phyloP scores from a whole-genome alignment of 305 asterid genomes.

The Solanum hybrid region DNA sequence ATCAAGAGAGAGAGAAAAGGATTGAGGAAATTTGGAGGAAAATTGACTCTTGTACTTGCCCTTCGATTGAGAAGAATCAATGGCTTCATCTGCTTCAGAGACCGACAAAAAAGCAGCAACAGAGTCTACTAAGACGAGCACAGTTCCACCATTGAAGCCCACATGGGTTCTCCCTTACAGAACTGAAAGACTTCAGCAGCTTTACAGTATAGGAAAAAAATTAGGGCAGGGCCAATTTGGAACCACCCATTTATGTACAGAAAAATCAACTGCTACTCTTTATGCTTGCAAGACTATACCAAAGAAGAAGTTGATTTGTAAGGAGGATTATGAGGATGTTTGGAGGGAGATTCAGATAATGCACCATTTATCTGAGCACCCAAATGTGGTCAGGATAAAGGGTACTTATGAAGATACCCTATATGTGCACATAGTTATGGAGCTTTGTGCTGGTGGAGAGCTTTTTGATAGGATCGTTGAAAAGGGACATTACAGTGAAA shows the following conservation, averaged over 20 bases:
- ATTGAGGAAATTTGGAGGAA: not conserved
- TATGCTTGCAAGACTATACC: slow-evolving; percentile 91
- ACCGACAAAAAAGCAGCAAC: not conserved
- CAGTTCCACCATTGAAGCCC: not conserved
- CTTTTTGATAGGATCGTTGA: slow-evolving; percentile 84
- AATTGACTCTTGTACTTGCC: not conserved
- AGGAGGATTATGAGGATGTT: slow-evolving; percentile 28
- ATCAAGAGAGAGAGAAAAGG: not conserved
- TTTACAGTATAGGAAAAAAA: slow-evolving; percentile 65
- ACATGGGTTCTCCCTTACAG: slow-evolving; percentile 71
- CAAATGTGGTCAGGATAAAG: slow-evolving; percentile 55
- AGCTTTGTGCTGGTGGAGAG: slow-evolving; percentile 80
- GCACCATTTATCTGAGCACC: slow-evolving; percentile 91
- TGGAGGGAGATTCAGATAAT: slow-evolving; percentile 98
- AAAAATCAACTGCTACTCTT: slow-evolving; percentile 42
- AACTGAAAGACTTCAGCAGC: slow-evolving; percentile 46
- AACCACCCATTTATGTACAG: slow-evolving; percentile 64
- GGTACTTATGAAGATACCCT: not conserved
- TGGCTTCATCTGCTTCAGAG: not conserved
- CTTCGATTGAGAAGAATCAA: not conserved
- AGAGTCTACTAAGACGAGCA: not conserved
- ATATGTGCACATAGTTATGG: not conserved
- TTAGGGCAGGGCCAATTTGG: slow-evolving; percentile 93
- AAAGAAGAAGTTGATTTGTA: slow-evolving; percentile 71
- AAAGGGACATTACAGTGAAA: slow-evolving; percentile 88